Conservation (phyloP, 768 basidiomycete species). For the Pilatotrama ljubarskyi region DNA sequence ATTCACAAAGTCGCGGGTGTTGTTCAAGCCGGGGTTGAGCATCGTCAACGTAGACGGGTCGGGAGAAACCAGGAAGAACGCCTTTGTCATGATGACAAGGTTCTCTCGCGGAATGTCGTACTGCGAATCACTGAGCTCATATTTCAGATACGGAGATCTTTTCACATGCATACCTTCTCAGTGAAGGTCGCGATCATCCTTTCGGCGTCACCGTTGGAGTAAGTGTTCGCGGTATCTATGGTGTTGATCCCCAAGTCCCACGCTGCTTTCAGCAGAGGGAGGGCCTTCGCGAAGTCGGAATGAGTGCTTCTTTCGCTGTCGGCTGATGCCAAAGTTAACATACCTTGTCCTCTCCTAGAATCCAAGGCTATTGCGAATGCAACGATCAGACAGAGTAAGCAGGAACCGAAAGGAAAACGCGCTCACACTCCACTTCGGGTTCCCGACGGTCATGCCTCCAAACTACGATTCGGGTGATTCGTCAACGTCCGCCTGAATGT, state of each 20-base stretch:
- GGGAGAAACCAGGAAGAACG: constrained; percentile 16
- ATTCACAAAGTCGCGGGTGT: constrained; percentile 43
- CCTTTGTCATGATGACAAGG: constrained; percentile 31
- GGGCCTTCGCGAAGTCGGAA: neutral
- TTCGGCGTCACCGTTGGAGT: constrained; percentile 41
- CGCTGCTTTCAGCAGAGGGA: constrained; percentile 30
- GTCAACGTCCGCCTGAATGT: neutral
- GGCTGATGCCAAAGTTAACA: too few species aligned
- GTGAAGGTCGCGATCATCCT: constrained; percentile 43
- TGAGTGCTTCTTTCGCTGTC: neutral
- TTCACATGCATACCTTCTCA: constrained; percentile 31
- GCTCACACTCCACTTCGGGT: constrained; percentile 21
- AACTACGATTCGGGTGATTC: neutral
- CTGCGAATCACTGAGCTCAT: neutral
- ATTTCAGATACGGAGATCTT: too few species aligned
- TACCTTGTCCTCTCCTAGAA: constrained; percentile 24
- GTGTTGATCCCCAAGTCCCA: constrained; percentile 33
- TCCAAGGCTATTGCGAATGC: constrained; percentile 20
- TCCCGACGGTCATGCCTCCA: constrained; percentile 26
- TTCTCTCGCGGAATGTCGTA: constrained; percentile 30
- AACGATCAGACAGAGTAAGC: neutral
- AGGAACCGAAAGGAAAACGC: neutral
- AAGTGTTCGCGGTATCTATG: constrained; percentile 36
- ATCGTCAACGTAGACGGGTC: constrained; percentile 10
- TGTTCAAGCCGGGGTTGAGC: constrained; percentile 5